Evolutionary conservation across 768 basidiomycete genomes (phyloP).

Genomic region (Trichaptum fuscoviolaceum): DNA sequence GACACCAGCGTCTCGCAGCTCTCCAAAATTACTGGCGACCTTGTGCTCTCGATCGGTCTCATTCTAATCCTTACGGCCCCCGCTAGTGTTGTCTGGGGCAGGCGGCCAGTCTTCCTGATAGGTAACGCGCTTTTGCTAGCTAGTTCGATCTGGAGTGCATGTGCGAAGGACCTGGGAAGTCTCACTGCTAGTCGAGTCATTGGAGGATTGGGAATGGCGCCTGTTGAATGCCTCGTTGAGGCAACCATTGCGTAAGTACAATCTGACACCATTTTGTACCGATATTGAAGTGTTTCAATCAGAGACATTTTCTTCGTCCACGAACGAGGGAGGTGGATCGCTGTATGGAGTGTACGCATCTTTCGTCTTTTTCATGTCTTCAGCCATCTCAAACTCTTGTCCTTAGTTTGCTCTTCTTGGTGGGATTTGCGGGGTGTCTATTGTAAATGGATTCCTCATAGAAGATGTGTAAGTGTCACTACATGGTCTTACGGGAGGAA

Average conservation of each 20-base stretch:
- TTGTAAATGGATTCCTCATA: conserved; percentile 14
- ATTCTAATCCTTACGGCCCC: conserved; percentile 15
- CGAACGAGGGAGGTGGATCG: conserved; percentile 13
- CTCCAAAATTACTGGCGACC: conserved; percentile 13
- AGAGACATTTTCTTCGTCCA: conserved; percentile 16
- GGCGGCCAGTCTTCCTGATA: conserved; percentile 14
- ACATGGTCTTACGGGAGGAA: not conserved
- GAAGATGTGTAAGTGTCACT: conserved; percentile 10
- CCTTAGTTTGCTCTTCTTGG: conserved; percentile 10
- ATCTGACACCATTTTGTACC: not conserved
- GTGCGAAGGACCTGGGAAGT: conserved; percentile 12
- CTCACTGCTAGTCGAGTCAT: conserved; percentile 14
- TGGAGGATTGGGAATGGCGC: conserved; percentile 15
- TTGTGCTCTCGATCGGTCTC: conserved; percentile 14
- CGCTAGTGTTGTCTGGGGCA: conserved; percentile 13
- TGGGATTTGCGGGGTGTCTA: conserved; percentile 12
- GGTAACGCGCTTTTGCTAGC: conserved; percentile 11
- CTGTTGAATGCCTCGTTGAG: conserved; percentile 15
- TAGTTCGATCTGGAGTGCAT: conserved; percentile 14
- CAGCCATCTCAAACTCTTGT: too few relatives aligned
- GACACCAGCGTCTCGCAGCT: conserved; percentile 9
- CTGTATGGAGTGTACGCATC: conserved; percentile 11
- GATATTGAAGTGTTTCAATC: not conserved
- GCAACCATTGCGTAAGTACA: conserved; percentile 13
- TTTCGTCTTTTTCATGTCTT: not conserved